Base-by-base conservation (phyloP, 1,139 yeast species). In the Kodamaea plutei region DNA sequence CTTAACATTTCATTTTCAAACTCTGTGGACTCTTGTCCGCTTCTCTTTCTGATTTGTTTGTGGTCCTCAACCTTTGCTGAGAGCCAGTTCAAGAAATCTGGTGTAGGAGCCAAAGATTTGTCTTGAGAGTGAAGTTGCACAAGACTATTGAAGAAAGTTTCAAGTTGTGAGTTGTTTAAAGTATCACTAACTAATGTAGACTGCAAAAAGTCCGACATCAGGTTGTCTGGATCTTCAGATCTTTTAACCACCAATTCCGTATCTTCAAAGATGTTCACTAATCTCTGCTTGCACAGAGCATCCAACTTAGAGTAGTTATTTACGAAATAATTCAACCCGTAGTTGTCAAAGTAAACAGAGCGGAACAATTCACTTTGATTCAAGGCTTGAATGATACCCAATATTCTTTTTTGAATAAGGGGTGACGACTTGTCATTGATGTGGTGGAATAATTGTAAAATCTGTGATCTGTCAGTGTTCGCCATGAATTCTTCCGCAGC, bases 71-170 rank as follows among this genome's bases (percentile, higher is more conserved):
- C 65, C 43, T 79, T 75, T 26, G 56, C 48, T 11, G 77, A 68
- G 28, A 85, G 56, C 95, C 95, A 85, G 21, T 68, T 56, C 31
- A 84, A 43, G 43, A 84, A 67, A 9, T 53, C 58, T 2, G 45
- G 34, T 2, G 53, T 35, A 5, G 66, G 61, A 20, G 52, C 47
- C 20, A 65, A 43, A 1, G 42, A 24, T 17, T 38, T 39, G 38
- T 57, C 45, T 2, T 35, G 15, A 20, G 47, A 24, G 40, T 67
- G 73, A 12, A 67, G 40, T 10, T 63, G 57, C 25, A 63, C 65
- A 35, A 77, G 51, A 29, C 64, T 59, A 23, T 59, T 55, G 48
- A 75, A 74, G 30, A 65, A 62, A 2, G 53, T 38, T 35, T 69
- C 64, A 30, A 69, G 48, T 34, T 73, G 72, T 22, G 67, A 69